phyloP scores from a whole-genome alignment of 306 rosid genomes.

The Corylus americana region DNA sequence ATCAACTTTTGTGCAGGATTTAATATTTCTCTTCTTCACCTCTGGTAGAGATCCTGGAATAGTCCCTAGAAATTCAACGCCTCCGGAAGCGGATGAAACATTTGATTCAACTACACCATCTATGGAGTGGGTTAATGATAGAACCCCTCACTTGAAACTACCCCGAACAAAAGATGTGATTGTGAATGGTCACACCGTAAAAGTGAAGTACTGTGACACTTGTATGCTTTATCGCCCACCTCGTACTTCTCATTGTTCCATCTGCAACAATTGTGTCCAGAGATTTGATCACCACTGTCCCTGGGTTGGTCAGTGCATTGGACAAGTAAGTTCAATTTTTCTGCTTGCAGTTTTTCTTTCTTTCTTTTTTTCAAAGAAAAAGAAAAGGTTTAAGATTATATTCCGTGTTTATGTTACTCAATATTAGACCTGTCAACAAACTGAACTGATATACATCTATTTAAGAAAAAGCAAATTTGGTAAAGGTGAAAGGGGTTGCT shows the following conservation, averaged over 20 bases:
- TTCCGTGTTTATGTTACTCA: neutral
- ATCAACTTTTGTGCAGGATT: slow-evolving; percentile 65
- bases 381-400: neutral
- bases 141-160: slow-evolving; percentile 81
- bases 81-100: slow-evolving; percentile 76
- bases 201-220: slow-evolving; percentile 94
- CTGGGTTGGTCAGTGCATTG: slow-evolving; percentile 99
- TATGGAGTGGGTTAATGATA: slow-evolving; percentile 92
- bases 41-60: slow-evolving; percentile 97
- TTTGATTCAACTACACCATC: slow-evolving; percentile 69
- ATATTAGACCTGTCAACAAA: neutral
- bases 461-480: neutral
- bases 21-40: slow-evolving; percentile 72
- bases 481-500: neutral
- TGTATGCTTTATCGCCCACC: slow-evolving; percentile 96
- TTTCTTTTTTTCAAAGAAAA: neutral
- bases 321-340: slow-evolving; percentile 62
- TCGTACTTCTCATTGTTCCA: slow-evolving; percentile 95
- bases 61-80: slow-evolving; percentile 76
- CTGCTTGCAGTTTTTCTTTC: neutral
- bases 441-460: neutral
- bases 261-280: slow-evolving; percentile 97
- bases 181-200: slow-evolving; percentile 73
- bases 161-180: slow-evolving; percentile 82
- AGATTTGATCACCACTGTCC: slow-evolving; percentile 99